Base-by-base conservation (phyloP, 2,329 filamentous ascomycete species). In the Aspergillus jensenii region DNA sequence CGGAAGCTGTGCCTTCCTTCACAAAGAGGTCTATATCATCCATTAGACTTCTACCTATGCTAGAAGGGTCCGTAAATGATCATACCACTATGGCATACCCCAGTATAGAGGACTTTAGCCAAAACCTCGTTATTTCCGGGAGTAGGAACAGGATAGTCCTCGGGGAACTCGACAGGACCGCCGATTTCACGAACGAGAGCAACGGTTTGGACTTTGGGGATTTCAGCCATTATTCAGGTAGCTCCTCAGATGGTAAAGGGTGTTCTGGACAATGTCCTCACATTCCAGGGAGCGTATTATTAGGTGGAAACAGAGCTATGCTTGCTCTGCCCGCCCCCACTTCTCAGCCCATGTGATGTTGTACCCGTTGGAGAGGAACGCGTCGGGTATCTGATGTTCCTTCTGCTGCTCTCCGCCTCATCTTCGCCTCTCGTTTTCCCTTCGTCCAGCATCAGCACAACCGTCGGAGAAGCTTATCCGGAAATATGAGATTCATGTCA, bases 21-120 rank as follows among this genome's bases (percentile, higher is more conserved):
- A 75, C 77, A 52, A 77, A 74, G 8, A 78, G 71, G 54, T 78
- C 75, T 77, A 21, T 40, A 43, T 21, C 17, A 43, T 41, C 9
- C 17, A 17, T 43, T 19, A 33, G 31, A 7, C 31, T 40, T 15
- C n/a, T 11, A 14, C 23, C 17, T 12, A 15, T 23, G n/a, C 11
- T 21, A 17, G 19, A 21, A 12, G 4, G 27, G 9, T 23, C 14
- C 8, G 27, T 6, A 37, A 3, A 17, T 9, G n/a, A 31, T 8
- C 43, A 14, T 27, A 27, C 76, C 76, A 59, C 75, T 78, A 55
- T 79, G 77, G 45, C 77, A 79, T 27, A 79, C 76, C 1, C 78
- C 78, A 0, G 71, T 76, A 58, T 79, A 79, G 27, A 80, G 70
- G 2, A 79, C 74, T 54, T 79, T 76, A 25, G 77, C 78, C 11